phyloP scores from a whole-genome alignment of 1,284 basidiomycete species.

The Amylostereum chailletii region DNA sequence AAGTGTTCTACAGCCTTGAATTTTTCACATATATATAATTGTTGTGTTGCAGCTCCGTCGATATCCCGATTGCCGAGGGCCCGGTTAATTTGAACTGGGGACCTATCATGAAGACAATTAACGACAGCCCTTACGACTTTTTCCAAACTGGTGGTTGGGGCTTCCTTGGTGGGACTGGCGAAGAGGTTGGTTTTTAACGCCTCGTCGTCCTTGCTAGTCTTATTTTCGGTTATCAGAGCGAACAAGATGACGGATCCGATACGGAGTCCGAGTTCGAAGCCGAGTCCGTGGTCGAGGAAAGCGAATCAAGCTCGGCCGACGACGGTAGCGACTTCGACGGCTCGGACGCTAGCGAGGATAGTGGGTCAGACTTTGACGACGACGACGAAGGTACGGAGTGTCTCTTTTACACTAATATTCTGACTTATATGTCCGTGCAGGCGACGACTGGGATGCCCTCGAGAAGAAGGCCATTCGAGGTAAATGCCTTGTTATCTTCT shows the following conservation, averaged over 20 bases:
- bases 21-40: constrained; percentile 8
- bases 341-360: constrained; percentile 62
- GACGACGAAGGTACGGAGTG: constrained; percentile 43
- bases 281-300: constrained; percentile 42
- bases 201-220: constrained; percentile 3
- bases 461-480: constrained; percentile 78
- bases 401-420: constrained; percentile 1
- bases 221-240: constrained; percentile 36
- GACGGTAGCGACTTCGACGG: constrained; percentile 49
- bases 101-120: constrained; percentile 96
- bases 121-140: constrained; percentile 93
- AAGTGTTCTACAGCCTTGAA: constrained; percentile 23
- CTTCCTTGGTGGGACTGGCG: constrained; percentile 75
- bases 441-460: constrained; percentile 93
- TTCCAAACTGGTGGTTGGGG: constrained; percentile 95
- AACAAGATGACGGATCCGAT: constrained; percentile 58
- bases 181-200: constrained; percentile 37
- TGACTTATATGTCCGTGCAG: constrained; percentile 24
- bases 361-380: constrained; percentile 59
- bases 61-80: constrained; percentile 93
- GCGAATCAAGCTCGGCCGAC: constrained; percentile 34
- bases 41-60: constrained; percentile 65
- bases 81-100: constrained; percentile 98
- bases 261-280: constrained; percentile 79
- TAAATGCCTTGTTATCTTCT: constrained; percentile 15